A percentile compares a stretch with the other conserved stretches of the same genome.
phyloP scores from a whole-genome alignment of 495 filamentous ascomycete species.

The Melanomma pulvis-pyrius region DNA sequence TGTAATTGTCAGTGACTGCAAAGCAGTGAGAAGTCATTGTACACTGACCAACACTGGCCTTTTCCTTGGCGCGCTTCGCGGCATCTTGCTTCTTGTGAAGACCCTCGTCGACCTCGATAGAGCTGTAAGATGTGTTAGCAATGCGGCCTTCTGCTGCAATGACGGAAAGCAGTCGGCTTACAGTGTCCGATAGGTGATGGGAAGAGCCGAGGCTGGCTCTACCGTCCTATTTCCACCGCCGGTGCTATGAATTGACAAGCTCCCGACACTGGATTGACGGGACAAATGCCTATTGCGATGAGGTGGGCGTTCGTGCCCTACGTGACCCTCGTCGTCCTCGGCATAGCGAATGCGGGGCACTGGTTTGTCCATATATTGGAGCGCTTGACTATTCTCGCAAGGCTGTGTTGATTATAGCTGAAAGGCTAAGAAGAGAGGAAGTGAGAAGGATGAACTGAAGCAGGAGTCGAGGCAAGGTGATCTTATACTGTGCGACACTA shows the following conservation, averaged over 20 bases:
- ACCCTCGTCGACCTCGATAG: conserved; percentile 27
- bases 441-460: neutral
- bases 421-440: neutral
- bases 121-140: conserved; percentile 4
- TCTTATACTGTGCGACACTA: neutral
- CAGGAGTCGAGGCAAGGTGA: no score
- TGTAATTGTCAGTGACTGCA: conserved; percentile 6
- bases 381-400: neutral
- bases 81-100: conserved; percentile 18
- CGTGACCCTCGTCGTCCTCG: conserved; percentile 17
- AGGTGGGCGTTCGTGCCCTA: conserved; percentile 1
- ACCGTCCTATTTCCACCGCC: conserved; percentile 3
- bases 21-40: neutral
- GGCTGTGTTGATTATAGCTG: neutral
- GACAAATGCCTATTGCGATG: conserved; percentile 2
- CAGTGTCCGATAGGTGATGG: conserved; percentile 36
- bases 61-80: conserved; percentile 23
- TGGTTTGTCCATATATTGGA: conserved; percentile 7
- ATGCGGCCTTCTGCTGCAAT: neutral
- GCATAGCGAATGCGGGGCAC: conserved; percentile 31
- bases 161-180: neutral
- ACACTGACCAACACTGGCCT: conserved; percentile 22
- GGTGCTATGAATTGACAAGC: conserved; percentile 23
- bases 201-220: conserved; percentile 22
- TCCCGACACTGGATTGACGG: conserved; percentile 8